Evolutionary conservation across 495 filamentous ascomycete genomes (phyloP), one percentile per base, ranked within the genome.

Genomic region (Podospora bellae-mahoneyi): DNA sequence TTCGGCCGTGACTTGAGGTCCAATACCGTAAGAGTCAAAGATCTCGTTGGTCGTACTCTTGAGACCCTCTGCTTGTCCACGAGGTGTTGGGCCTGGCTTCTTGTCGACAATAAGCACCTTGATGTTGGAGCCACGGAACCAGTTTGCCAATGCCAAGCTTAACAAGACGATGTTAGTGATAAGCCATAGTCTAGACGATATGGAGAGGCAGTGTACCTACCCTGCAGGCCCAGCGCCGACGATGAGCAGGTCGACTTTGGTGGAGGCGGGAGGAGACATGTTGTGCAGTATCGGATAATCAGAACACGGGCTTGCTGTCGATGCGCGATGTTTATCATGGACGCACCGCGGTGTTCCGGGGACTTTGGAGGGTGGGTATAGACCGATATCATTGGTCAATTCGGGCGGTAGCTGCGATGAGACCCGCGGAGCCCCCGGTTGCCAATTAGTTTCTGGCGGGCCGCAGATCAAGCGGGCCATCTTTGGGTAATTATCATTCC

Each of bases 191-290:
- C 7, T 10, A 16, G 13, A 16, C 7, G 9, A 48, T 10, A 48
- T 48, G 39, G 7, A 48, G 9, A 16, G 39, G 39, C 39, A 48
- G 39, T 5, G 54, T 56, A 87, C 87, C 10, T 91, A 80, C 60
- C 85, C 88, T 0, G 88, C 84, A 0, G 89, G 88, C n/a, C 88
- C 88, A n/a, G 88, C 87, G 9, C 89, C 89, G 26, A 90, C 76
- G 34, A 90, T 86, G 62, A 91, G 77, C 1, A 86, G 76, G 68
- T 87, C 84, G 6, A 84, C 77, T 6, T 26, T n/a, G 1, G 5
- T 68, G 32, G 27, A 58, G 4, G 55, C 16, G 3, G 23, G n/a
- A 58, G 55, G n/a, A 19, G 23, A 20, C n/a, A 26, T 58, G 55
- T 15, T 26, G 55, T 58, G n/a, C 3, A 23, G n/a, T 58, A 13